A percentile compares a stretch with the other conserved stretches of the same genome.
These are phyloP conservation scores for Epichloe hybrida DNA, from an alignment of 2,329 filamentous ascomycete species.

Conservation along the genomic window DNA sequence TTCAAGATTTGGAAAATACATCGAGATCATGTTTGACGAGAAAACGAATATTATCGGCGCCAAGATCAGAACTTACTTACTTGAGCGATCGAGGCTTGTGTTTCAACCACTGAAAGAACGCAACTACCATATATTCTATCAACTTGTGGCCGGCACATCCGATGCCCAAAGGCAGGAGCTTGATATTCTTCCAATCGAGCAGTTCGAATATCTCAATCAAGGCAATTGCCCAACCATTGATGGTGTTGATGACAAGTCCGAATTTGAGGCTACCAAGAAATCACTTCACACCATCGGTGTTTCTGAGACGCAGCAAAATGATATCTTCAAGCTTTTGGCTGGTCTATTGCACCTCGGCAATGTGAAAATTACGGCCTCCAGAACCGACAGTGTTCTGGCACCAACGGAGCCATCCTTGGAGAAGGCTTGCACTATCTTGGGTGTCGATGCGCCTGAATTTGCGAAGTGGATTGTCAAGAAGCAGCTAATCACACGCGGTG, in stretches of 20 bases:
- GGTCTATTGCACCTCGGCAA: slow-evolving; percentile 91
- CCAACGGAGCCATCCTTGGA: slow-evolving; percentile 70
- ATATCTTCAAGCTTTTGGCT: slow-evolving; percentile 83
- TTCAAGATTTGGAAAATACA: slow-evolving; percentile 97
- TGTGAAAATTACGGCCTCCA: slow-evolving; percentile 83
- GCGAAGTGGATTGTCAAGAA: slow-evolving; percentile 99
- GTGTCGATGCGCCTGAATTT: slow-evolving; percentile 75
- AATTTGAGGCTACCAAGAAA: slow-evolving; percentile 77
- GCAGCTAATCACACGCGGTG: slow-evolving; percentile 86
- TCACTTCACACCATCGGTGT: slow-evolving; percentile 86
- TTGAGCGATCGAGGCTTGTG: slow-evolving; percentile 89
- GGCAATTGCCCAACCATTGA: slow-evolving; percentile 84
- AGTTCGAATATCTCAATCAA: slow-evolving; percentile 94
- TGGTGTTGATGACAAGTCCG: slow-evolving; percentile 87
- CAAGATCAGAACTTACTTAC: slow-evolving; percentile 88
- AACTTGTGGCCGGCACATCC: slow-evolving; percentile 83
- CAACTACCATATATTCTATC: slow-evolving; percentile 99
- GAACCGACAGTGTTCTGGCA: slow-evolving; percentile 74
- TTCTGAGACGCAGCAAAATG: slow-evolving; percentile 53
- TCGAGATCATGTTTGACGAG: slow-evolving; percentile 98
- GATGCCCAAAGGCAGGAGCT: slow-evolving; percentile 72
- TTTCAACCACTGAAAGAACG: slow-evolving; percentile 96
- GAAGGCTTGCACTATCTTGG: slow-evolving; percentile 71
- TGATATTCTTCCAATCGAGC: slow-evolving; percentile 65
- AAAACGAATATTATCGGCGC: slow-evolving; percentile 94